Base-by-base conservation (phyloP, 768 basidiomycete genomes). In the Tricholoma flavovirens region DNA sequence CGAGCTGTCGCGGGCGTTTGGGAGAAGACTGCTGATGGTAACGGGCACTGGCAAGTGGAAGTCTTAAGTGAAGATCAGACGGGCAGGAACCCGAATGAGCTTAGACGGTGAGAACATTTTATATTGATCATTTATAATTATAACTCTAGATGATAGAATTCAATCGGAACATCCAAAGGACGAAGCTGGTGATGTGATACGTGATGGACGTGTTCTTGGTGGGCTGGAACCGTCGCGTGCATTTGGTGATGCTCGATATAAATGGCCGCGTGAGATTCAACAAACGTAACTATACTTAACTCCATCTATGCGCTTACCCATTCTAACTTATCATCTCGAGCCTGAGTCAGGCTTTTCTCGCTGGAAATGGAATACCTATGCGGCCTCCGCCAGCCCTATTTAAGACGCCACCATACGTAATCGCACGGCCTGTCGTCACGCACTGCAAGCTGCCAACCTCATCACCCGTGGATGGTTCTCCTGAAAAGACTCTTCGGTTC, bases 11-110 rank as follows among this genome's bases (percentile, higher is more conserved):
- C 96, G 19, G 97, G 97, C 17, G 81, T 92, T 35, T 95, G 90
- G 88, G 86, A 91, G 59, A 79, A 83, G 51, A 78, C 78, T 4
- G 70, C 68, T 2, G 81, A 85, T 59, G 86, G 83, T 3, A 74
- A 77, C 52, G 90, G 90, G 10, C 78, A 76, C 52, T 99, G 97
- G 97, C 82, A 86, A 46, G 88, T 94, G 29, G 93, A 97, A 67
- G 91, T 91, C n/a, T 77, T 99, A 59, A 92, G 83, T 26, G 93
- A 98, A 69, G 97, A 98, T 66, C 95, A 98, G 75, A 98, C 95
- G 6, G 97, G 93, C 36, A 83, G 92, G 61, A 98, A 93, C 67
- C 84, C 82, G 14, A 86, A 82, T 46, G 97, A 99, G 71, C 74
- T 88, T 22, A 80, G 80, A 68, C 83, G 94, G 95, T 94, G 62